Conservation (phyloP, 106 monocot species). For the Cymbidium sinense region DNA sequence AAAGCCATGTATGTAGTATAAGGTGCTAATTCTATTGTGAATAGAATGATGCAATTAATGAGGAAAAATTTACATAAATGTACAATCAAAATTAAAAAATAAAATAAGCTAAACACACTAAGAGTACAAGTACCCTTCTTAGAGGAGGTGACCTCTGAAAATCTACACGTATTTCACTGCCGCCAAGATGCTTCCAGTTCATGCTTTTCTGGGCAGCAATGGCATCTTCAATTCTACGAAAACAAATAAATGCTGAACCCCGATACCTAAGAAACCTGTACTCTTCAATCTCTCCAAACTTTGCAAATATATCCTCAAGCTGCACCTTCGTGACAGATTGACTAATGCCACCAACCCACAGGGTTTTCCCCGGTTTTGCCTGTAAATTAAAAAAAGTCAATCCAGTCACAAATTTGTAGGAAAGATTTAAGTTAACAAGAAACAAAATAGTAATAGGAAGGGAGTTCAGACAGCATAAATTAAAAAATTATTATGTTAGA, state of each 20-base stretch:
- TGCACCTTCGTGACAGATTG: slow-evolving; percentile 52
- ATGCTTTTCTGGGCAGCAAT: slow-evolving; percentile 73
- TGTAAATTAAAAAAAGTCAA: slow-evolving; percentile 16
- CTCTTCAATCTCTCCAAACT: slow-evolving; percentile 83
- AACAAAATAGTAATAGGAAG: background rate
- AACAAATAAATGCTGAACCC: slow-evolving; percentile 77
- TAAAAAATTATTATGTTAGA: too few relatives aligned
- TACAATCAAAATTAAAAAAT: background rate
- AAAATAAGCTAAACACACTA: background rate
- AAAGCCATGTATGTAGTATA: background rate
- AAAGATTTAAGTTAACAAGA: background rate
- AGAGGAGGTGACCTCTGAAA: slow-evolving; percentile 53
- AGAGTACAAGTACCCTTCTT: slow-evolving; percentile 34
- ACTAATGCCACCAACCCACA: slow-evolving; percentile 93
- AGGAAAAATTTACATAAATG: background rate
- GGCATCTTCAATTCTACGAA: slow-evolving; percentile 66
- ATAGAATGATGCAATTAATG: slow-evolving; percentile 1
- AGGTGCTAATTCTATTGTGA: background rate
- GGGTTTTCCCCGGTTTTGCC: slow-evolving; percentile 74
- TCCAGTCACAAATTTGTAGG: background rate
- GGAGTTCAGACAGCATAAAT: background rate
- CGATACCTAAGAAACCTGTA: slow-evolving; percentile 48
- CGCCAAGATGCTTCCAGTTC: slow-evolving; percentile 66
- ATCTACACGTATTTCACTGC: slow-evolving; percentile 78
- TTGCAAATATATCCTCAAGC: slow-evolving; percentile 67